Evolutionary conservation across 2,329 filamentous ascomycete species (phyloP).

Genomic region (Drechslerella coelobrocha): DNA sequence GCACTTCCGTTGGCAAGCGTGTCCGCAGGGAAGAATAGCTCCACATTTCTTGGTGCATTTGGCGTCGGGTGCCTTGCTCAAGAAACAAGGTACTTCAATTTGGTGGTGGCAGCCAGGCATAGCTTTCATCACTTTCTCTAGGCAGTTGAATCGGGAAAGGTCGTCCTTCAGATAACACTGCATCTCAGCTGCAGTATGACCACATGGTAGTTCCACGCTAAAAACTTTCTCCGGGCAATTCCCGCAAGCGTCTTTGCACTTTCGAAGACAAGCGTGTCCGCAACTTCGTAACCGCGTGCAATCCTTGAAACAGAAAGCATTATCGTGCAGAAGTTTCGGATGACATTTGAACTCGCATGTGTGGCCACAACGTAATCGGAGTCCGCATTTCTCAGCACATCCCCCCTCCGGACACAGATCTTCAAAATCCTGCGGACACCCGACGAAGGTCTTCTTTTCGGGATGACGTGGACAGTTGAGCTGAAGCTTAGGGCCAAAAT

Average conservation of each 20-base stretch:
- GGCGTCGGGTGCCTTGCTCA: conserved; percentile 59
- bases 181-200: conserved; percentile 44
- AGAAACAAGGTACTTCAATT: conserved; percentile 62
- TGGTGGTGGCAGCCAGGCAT: conserved; percentile 66
- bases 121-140: conserved; percentile 59
- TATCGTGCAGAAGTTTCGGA: conserved; percentile 53
- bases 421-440: conserved; percentile 66
- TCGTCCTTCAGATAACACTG: conserved; percentile 60
- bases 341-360: conserved; percentile 55
- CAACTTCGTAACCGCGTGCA: conserved; percentile 57
- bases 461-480: conserved; percentile 69
- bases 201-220: conserved; percentile 50
- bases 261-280: conserved; percentile 57
- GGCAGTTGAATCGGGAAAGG: conserved; percentile 62
- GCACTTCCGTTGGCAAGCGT: conserved; percentile 63
- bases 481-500: conserved; percentile 63
- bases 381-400: conserved; percentile 63
- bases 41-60: conserved; percentile 29
- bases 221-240: conserved; percentile 41
- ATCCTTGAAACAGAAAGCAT: conserved; percentile 56
- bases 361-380: conserved; percentile 52
- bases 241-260: conserved; percentile 56
- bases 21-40: conserved; percentile 18
- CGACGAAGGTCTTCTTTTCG: conserved; percentile 63
- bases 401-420: conserved; percentile 68